Base-by-base conservation (phyloP, 2,329 filamentous ascomycete species). In the Colletotrichum acutatum region DNA sequence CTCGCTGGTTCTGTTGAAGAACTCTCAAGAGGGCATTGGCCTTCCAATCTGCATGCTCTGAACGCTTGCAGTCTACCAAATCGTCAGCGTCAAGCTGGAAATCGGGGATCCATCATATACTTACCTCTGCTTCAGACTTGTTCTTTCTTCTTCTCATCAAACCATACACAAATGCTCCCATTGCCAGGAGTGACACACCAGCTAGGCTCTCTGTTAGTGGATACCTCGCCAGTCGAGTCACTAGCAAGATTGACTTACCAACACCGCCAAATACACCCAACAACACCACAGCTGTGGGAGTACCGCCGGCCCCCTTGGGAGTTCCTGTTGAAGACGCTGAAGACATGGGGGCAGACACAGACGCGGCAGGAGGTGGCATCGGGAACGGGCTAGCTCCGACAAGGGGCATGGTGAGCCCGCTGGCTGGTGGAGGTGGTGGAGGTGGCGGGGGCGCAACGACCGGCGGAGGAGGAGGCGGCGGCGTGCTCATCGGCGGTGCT, bases 221-320 rank as follows among this genome's bases (percentile, higher is more conserved):
- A 2, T 2, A 5, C 12, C 6, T 56, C 8, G 12, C 1, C 14
- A 3, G 22, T 12, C 8, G 1, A 26, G 2, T 0, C 7, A 16
- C 7, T n/a, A 5, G 22, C 19, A 24, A 8, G 1, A 6, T 32
- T 22, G 6, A 32, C 71, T 57, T 61, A 73, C 71, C 71, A 52
- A 73, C 71, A 58, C 71, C 71, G 8, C 71, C 71, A 22, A 73
- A 73, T 2, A 73, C 71, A 24, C 71, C 71, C 6, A 73, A 16
- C 12, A 73, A 58, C 0, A 73, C 71, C 6, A 73, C 71, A 1
- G 71, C 71, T 4, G 71, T 73, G 3, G 71, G 54, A 6, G 71
- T 73, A 6, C 71, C 71, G 4, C 66, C 66, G 2, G 71, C 60
- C 5, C 71, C 71, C 12, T 65, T 60, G 1, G 71, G 56, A 30